Base-by-base conservation (phyloP, 2,329 filamentous ascomycete species). In the Coniochaeta pulveracea region DNA sequence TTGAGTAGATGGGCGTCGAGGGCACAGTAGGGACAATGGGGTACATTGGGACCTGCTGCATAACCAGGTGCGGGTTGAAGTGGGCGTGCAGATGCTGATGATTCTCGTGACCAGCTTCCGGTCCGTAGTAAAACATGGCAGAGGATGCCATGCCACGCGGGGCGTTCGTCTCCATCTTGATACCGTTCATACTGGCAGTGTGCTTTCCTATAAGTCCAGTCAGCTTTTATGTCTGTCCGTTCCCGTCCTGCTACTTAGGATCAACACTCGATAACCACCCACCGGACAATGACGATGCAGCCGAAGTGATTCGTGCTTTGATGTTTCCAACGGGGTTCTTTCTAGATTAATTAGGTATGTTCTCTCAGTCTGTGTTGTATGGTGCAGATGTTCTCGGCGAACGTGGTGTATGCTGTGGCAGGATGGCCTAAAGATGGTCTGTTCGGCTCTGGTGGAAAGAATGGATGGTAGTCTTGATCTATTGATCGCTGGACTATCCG, bases 81-180 rank as follows among this genome's bases (percentile, higher is more conserved):
- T 84, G 78, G 34, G 75, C 76, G 59, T 88, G 80, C 35, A 76
- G 76, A 59, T 88, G 80, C 52, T 82, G 80, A 50, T 78, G 71
- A 49, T 71, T 70, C 54, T 86, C 80, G 41, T 75, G 66, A 55
- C 74, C 77, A 43, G 79, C 69, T 47, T 91, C 83, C 44, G 81
- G 76, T 49, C 76, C 80, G 66, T 89, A 93, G 69, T 88, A 91
- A 71, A 83, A 88, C 67, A 86, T 93, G 38, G 82, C 66, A 44
- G 78, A 73, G 60, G 83, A 80, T 40, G 70, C 76, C 67, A 83
- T 74, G 49, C 69, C 56, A 57, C 70, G 74, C 49, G 59, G 51
- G 19, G 51, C 45, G 61, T 72, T 67, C 61, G 72, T 57, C 51
- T 84, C 80, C 80, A 85, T 85, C 63, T 60, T 57, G 54, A 30